Percentiles rank a stretch among this genome's conserved stretches.
Conservation (phyloP, 441 rosid genomes). For the Euphorbia celastroides region DNA sequence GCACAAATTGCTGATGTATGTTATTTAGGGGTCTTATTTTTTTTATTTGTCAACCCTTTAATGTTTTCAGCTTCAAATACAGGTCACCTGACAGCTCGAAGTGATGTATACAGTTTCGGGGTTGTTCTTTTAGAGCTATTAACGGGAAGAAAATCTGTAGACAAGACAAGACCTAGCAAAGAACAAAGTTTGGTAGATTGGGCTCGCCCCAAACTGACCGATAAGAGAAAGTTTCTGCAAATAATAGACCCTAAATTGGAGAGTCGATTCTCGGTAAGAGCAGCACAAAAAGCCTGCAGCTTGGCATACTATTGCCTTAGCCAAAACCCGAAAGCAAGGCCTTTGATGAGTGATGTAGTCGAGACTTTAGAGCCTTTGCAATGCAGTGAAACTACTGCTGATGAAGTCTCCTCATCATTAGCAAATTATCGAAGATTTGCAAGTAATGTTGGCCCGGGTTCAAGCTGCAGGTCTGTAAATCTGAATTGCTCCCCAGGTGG, state of each 20-base stretch:
- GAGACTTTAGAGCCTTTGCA: constrained; percentile 91
- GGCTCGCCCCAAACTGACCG: constrained; percentile 95
- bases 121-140: constrained; percentile 94
- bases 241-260: constrained; percentile 90
- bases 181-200: constrained; percentile 99
- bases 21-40: too few relatives aligned
- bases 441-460: constrained; percentile 73
- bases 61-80: constrained; percentile 4
- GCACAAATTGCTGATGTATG: not conserved
- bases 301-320: constrained; percentile 90
- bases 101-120: constrained; percentile 94
- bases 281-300: constrained; percentile 94
- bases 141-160: constrained; percentile 95
- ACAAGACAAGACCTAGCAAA: constrained; percentile 91
- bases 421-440: constrained; percentile 61
- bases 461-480: constrained; percentile 73
- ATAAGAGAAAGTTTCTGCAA: constrained; percentile 81
- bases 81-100: constrained; percentile 96
- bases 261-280: constrained; percentile 81
- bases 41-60: too few relatives aligned
- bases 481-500: constrained; percentile 75
- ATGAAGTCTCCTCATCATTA: constrained; percentile 41
- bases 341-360: constrained; percentile 93
- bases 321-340: constrained; percentile 97
- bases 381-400: constrained; percentile 38